Evolutionary conservation across 306 rosid genomes (phyloP), one percentile per base, ranked within the genome.

Genomic region (Trichosanthes truncata): DNA sequence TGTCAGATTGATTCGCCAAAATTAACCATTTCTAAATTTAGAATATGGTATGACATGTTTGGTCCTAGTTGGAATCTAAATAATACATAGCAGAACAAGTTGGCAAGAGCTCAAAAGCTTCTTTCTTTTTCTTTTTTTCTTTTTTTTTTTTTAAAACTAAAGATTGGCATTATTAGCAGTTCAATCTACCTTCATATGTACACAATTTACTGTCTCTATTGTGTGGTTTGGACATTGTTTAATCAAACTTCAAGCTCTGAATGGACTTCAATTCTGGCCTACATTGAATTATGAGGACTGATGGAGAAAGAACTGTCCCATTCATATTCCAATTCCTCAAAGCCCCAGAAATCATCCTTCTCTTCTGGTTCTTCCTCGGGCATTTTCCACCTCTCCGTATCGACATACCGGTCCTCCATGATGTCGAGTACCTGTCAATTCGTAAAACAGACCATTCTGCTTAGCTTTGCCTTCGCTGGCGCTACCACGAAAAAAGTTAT

Each of bases 301-400:
- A 84, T 62, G 55, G 97, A 91, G 88, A 89, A 91, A 23, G 97
- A 87, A 81, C 84, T 88, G 66, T 91, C 92, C 83, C 80, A 89
- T 83, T 96, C 99, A 83, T 83, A 86, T 79, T 96, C 98, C 33
- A 96, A 59, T 82, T 93, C 97, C 80, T 91, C 97, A 86, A 93
- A 93, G 67, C 93, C 97, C 98, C 97, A 93, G 53, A 90, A 90
- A 67, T 90, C 96, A 29, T 91, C 96, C 35, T 89, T 89, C 62
- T 86, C 81, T 80, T 89, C 93, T 53, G 87, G 86, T 81, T 89
- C 96, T 43, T 89, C 94, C 84, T 90, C 98, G 69, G 93, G 92
- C 93, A 93, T 90, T 84, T 84, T 87, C 99, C 98, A 93, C 36
- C 85, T 88, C 84, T 93, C 98, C 33, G 55, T 52, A 67, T 95